phyloP scores from a whole-genome alignment of 345 rosid genomes.

The Sonneratia caseolaris region DNA sequence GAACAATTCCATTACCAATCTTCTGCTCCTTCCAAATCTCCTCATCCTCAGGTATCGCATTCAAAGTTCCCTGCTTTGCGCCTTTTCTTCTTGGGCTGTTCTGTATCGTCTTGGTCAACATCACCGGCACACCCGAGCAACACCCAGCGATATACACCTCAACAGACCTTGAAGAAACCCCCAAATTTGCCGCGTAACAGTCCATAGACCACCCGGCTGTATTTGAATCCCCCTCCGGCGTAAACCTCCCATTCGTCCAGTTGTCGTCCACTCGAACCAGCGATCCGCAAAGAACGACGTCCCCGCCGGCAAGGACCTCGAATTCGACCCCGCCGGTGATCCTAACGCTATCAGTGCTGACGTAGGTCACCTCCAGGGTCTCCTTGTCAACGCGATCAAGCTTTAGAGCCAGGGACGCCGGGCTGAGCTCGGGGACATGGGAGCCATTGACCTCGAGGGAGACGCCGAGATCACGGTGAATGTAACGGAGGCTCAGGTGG shows the following conservation, averaged over 20 bases:
- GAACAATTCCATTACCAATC: constrained; percentile 20
- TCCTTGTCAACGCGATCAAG: constrained; percentile 70
- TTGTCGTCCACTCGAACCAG: constrained; percentile 15
- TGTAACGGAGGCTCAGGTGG: constrained; percentile 55
- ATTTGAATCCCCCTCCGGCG: constrained; percentile 28
- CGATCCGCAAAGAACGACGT: constrained; percentile 63
- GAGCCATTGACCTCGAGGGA: constrained; percentile 80
- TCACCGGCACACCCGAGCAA: constrained; percentile 77
- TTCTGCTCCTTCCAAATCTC: constrained; percentile 48
- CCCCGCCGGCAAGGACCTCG: constrained; percentile 55
- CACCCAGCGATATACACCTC: constrained; percentile 91
- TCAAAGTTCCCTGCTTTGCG: constrained; percentile 41
- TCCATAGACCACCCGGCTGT: constrained; percentile 71
- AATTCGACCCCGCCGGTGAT: constrained; percentile 70
- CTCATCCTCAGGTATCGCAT: constrained; percentile 84
- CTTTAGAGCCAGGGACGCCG: constrained; percentile 49
- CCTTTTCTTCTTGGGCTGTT: constrained; percentile 62
- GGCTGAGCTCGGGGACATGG: constrained; percentile 49
- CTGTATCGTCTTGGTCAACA: constrained; percentile 66
- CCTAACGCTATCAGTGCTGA: constrained; percentile 74
- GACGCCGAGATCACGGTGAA: constrained; percentile 59
- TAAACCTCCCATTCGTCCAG: constrained; percentile 34
- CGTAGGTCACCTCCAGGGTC: constrained; percentile 71
- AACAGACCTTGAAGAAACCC: constrained; percentile 53
- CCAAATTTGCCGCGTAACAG: constrained; percentile 37